These are phyloP conservation scores for Yamadazyma friedrichii DNA, from an alignment of 1,139 yeast species.

Conservation along the genomic window DNA sequence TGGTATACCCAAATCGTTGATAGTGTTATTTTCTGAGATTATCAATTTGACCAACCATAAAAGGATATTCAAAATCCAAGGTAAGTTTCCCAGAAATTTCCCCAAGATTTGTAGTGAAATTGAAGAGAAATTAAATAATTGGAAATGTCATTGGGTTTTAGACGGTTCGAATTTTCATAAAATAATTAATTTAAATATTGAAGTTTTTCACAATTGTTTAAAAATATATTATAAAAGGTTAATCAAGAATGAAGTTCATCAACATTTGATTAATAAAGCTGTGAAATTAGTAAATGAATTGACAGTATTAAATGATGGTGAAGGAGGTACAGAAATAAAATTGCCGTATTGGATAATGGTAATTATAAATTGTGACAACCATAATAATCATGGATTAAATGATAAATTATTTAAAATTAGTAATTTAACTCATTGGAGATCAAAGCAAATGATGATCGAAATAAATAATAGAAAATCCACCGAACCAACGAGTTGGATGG, in stretches of 20 bases:
- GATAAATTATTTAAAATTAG: slow-evolving; percentile 13
- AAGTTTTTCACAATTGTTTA: slow-evolving; percentile 43
- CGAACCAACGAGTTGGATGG: slow-evolving; percentile 51
- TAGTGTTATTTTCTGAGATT: slow-evolving; percentile 44
- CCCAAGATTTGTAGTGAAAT: slow-evolving; percentile 55
- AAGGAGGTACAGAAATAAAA: not conserved
- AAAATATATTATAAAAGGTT: slow-evolving; percentile 45
- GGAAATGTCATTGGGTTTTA: slow-evolving; percentile 46
- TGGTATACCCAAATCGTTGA: slow-evolving; percentile 48
- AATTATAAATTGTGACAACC: slow-evolving; percentile 42
- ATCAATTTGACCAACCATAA: slow-evolving; percentile 53
- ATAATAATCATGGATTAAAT: slow-evolving; percentile 3
- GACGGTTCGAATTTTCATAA: slow-evolving; percentile 31
- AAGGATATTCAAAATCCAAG: slow-evolving; percentile 43
- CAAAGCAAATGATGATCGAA: slow-evolving; percentile 52
- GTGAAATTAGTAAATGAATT: slow-evolving; percentile 27
- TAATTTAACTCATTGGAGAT: slow-evolving; percentile 49
- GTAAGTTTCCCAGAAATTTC: slow-evolving; percentile 52
- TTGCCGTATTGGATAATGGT: slow-evolving; percentile 47
- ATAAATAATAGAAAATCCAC: slow-evolving; percentile 48
- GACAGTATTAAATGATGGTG: not conserved
- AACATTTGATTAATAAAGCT: slow-evolving; percentile 30
- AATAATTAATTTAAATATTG: slow-evolving; percentile 35
- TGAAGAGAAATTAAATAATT: slow-evolving; percentile 47
- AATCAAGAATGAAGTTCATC: slow-evolving; percentile 38